Evolutionary conservation across 2,329 filamentous ascomycete genomes (phyloP).

Genomic region (Chlorencoelia australis): DNA sequence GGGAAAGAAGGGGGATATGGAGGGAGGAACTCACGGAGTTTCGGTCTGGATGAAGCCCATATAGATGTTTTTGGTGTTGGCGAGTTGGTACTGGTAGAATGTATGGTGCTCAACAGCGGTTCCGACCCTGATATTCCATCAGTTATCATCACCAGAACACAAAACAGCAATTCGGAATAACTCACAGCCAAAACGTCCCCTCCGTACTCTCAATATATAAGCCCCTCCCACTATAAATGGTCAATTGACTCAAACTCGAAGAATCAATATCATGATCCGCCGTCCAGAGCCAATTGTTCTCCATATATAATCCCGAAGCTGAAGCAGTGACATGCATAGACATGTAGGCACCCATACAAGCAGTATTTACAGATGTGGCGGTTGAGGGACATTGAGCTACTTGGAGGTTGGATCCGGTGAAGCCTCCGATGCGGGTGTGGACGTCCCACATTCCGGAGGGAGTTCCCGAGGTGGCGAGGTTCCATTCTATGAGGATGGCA

Average conservation of each 20-base stretch:
- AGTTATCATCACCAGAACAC: too few relatives aligned
- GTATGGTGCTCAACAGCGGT: conserved; percentile 38
- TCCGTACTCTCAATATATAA: conserved; percentile 35
- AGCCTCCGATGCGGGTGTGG: conserved; percentile 32
- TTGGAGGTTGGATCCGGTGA: conserved; percentile 24
- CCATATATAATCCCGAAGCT: conserved; percentile 36
- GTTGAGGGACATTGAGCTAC: conserved; percentile 41
- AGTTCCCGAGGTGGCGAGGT: conserved; percentile 44
- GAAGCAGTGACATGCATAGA: conserved; percentile 26
- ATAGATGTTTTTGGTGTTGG: conserved; percentile 24
- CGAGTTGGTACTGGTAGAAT: conserved; percentile 44
- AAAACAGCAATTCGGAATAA: too few relatives aligned
- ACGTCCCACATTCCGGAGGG: conserved; percentile 39
- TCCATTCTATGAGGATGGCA: conserved; percentile 58
- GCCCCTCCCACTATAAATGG: conserved; percentile 40
- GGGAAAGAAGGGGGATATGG: too few relatives aligned
- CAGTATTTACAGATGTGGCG: conserved; percentile 22
- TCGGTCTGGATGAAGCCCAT: conserved; percentile 21
- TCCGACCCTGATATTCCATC: too few relatives aligned
- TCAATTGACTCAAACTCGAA: conserved; percentile 41
- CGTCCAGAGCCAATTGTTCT: conserved; percentile 41
- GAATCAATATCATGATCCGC: conserved; percentile 34
- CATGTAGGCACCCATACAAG: conserved; percentile 28
- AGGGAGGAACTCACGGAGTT: too few relatives aligned
- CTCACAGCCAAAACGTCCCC: conserved; percentile 42